Evolutionary conservation across 768 basidiomycete genomes (phyloP).

Genomic region (Pisolithus microcarpus): DNA sequence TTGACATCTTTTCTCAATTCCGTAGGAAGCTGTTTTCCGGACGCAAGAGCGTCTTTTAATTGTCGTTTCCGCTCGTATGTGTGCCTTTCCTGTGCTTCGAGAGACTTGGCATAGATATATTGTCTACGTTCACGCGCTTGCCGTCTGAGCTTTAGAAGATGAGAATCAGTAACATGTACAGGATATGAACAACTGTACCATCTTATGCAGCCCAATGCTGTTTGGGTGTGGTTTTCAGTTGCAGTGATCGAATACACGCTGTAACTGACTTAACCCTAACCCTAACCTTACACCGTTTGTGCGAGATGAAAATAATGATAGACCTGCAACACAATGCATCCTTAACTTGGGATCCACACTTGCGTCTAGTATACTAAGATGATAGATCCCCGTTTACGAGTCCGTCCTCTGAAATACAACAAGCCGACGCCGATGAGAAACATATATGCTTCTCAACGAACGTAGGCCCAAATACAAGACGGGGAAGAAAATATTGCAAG

Average conservation of each 20-base stretch:
- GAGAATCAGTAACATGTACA: background rate
- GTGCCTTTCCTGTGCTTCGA: constrained; percentile 90
- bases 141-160: constrained; percentile 59
- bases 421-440: background rate
- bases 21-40: constrained; percentile 81
- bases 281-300: no score
- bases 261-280: no score
- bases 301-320: no score
- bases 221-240: no score
- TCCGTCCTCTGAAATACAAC: constrained; percentile 1
- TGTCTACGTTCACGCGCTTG: constrained; percentile 91
- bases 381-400: constrained; percentile 1
- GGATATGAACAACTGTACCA: no score
- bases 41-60: constrained; percentile 85
- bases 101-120: constrained; percentile 92
- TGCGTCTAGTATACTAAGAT: background rate
- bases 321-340: no score
- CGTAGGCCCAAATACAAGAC: background rate
- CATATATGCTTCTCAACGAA: background rate
- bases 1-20: constrained; percentile 79
- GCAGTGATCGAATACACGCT: no score
- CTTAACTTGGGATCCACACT: background rate
- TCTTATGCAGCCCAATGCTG: no score
- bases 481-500: background rate
- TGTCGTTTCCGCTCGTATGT: constrained; percentile 92